Evolutionary conservation across 164 flowering plant species (phyloP), one percentile per base, ranked within the genome.

Genomic region (Akebia trifoliata): DNA sequence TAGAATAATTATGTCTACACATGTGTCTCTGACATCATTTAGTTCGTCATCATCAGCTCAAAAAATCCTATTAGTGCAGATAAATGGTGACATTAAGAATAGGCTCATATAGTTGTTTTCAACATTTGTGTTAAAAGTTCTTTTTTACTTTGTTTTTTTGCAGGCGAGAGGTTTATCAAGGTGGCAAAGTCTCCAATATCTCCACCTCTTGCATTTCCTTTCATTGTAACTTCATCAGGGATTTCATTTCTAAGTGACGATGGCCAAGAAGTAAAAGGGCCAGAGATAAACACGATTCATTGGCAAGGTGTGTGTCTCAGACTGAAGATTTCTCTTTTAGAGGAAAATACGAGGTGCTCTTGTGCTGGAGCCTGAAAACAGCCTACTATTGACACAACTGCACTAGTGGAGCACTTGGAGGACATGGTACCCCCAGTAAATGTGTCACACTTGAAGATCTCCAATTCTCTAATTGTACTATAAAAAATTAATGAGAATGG

Each of bases 161-260:
- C 77, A 86, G 94, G 91, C 44, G 74, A 80, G 62, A 84, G 85
- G 71, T 78, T 73, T 63, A 71, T 83, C 20, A 86, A 89, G 80
- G 74, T 89, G 55, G 84, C 94, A 68, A 89, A 89, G 67, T 86
- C 97, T 60, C 94, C 97, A 43, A 72, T 81, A 29, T 89, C 94
- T 46, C 87, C 93, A 44, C 78, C 93, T 54, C 60, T 82, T 53
- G 80, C 76, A 63, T 89, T 89, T 59, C 83, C 83, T 29, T 86
- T 74, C 47, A 30, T 29, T 32, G 73, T 89, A 49, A 76, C 72
- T 61, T 62, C 90, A 56, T 72, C 85, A 2, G 97, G 97, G 42
- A 81, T 89, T 55, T 67, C 72, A 8, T 78, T 86, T 57, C 68
- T 75, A 20, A 62, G 18, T 61, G 84, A 89, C 65, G 73, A 71